Evolutionary conservation across 805 yeast genomes (phyloP).

Genomic region (Zygoascus biomembranicola): DNA sequence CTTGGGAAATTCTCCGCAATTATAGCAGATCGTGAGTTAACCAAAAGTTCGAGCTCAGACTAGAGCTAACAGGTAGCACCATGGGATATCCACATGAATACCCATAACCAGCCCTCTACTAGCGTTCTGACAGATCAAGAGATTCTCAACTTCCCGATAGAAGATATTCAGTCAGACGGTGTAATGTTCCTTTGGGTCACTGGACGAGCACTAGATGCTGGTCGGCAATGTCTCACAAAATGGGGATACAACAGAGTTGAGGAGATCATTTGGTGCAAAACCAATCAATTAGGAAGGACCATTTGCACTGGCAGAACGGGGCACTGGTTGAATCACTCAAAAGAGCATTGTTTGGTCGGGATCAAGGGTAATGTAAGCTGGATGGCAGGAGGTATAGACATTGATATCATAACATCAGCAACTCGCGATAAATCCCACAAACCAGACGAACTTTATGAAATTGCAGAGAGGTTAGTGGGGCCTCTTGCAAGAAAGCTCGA

Average conservation of each 20-base stretch:
- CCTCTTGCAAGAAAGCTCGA: constrained; percentile 70
- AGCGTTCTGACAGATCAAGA: constrained; percentile 34
- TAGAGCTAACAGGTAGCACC: constrained; percentile 38
- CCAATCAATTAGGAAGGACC: constrained; percentile 79
- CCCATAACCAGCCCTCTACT: constrained; percentile 14
- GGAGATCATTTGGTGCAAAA: constrained; percentile 85
- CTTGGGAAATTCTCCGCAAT: constrained; percentile 73
- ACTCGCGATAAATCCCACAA: constrained; percentile 86
- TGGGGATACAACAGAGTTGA: constrained; percentile 82
- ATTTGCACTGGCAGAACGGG: constrained; percentile 96
- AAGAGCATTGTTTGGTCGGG: constrained; percentile 78
- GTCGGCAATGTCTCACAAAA: constrained; percentile 60
- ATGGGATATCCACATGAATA: constrained; percentile 91
- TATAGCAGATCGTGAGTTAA: constrained; percentile 58
- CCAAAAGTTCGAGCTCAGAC: not conserved
- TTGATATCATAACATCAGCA: constrained; percentile 69
- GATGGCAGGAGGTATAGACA: constrained; percentile 58
- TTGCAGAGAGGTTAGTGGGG: constrained; percentile 81
- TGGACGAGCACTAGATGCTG: constrained; percentile 85
- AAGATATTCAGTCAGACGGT: constrained; percentile 73
- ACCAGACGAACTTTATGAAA: constrained; percentile 84
- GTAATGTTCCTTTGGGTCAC: constrained; percentile 87
- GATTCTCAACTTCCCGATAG: constrained; percentile 55
- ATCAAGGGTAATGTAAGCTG: constrained; percentile 72
- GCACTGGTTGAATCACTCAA: constrained; percentile 93